Evolutionary conservation across 2,329 filamentous ascomycete genomes (phyloP).

Genomic region (Talaromyces atroroseus): DNA sequence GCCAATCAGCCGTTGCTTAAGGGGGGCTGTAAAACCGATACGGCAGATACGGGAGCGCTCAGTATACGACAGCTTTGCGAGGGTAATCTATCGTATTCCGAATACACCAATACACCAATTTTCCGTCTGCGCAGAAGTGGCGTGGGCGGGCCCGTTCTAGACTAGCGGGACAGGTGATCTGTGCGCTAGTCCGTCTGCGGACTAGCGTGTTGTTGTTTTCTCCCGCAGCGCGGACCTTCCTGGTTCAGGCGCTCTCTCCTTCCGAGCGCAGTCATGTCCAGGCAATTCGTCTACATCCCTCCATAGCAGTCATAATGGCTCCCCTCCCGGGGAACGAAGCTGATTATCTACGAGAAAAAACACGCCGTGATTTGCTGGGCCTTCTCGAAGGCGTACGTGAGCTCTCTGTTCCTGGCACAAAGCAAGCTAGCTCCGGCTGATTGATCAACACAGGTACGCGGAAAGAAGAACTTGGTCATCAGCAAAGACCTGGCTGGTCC

Average conservation of each 20-base stretch:
- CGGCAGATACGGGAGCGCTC: neutral
- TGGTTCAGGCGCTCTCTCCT: conserved; percentile 1
- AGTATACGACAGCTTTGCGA: neutral
- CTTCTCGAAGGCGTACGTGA: conserved; percentile 85
- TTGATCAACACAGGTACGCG: conserved; percentile 66
- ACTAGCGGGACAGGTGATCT: neutral
- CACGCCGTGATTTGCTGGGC: conserved; percentile 80
- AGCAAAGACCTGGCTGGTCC: conserved; percentile 86
- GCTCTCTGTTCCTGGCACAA: conserved; percentile 22
- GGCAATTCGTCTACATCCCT: conserved; percentile 12
- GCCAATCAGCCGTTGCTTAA: conserved; percentile 3
- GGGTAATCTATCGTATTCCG: neutral
- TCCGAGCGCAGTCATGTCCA: conserved; percentile 16
- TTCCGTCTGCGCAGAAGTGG: neutral
- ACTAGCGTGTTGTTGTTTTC: neutral
- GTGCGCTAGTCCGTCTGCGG: neutral
- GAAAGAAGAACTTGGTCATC: conserved; percentile 97
- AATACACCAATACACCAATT: neutral
- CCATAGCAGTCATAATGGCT: conserved; percentile 36
- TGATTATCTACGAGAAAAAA: conserved; percentile 48
- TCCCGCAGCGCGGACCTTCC: conserved; percentile 1
- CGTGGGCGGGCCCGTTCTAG: neutral
- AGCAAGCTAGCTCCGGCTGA: conserved; percentile 25
- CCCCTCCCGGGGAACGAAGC: conserved; percentile 41
- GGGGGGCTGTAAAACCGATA: conserved; percentile 4